Evolutionary conservation across 2,329 filamentous ascomycete genomes (phyloP).

Genomic region (Paraphoma sp.): DNA sequence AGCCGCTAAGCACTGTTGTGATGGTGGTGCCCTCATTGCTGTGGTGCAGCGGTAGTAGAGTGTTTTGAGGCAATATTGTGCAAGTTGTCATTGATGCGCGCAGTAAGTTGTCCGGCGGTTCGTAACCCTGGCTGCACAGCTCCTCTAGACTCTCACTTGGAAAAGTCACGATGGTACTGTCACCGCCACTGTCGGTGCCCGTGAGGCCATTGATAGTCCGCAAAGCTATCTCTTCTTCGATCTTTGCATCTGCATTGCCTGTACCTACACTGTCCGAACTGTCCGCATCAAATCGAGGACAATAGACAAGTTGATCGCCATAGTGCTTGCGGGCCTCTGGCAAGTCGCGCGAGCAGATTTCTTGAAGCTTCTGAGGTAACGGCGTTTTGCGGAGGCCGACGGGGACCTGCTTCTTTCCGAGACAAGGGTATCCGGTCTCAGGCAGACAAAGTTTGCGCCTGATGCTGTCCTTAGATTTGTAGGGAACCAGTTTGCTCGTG

Average conservation of each 20-base stretch:
- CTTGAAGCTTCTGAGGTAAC: slow-evolving; percentile 13
- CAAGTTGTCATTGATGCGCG: slow-evolving; percentile 5
- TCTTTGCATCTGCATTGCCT: not conserved
- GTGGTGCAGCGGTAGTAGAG: slow-evolving; percentile 17
- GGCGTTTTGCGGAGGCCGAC: slow-evolving; percentile 7
- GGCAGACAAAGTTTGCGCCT: slow-evolving; percentile 5
- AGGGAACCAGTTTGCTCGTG: slow-evolving; percentile 7
- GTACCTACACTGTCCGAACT: not conserved
- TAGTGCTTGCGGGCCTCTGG: slow-evolving; percentile 2
- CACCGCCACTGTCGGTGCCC: not conserved
- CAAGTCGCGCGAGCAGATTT: slow-evolving; percentile 14
- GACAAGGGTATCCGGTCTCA: slow-evolving; percentile 10
- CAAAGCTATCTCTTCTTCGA: not conserved
- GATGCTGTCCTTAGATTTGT: not conserved
- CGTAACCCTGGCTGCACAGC: slow-evolving; percentile 1
- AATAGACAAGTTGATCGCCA: slow-evolving; percentile 2
- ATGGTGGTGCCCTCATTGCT: slow-evolving; percentile 22
- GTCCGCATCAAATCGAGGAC: not conserved
- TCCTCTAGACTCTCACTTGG: slow-evolving; percentile 15
- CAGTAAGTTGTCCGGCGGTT: slow-evolving; percentile 4
- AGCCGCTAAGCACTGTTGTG: slow-evolving; percentile 21
- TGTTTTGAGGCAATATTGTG: slow-evolving; percentile 11
- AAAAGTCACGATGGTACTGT: slow-evolving; percentile 8
- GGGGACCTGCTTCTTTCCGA: slow-evolving; percentile 15
- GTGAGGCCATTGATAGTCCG: slow-evolving; percentile 11